phyloP scores from a whole-genome alignment of 768 basidiomycete genomes.

The Astraeus odoratus region DNA sequence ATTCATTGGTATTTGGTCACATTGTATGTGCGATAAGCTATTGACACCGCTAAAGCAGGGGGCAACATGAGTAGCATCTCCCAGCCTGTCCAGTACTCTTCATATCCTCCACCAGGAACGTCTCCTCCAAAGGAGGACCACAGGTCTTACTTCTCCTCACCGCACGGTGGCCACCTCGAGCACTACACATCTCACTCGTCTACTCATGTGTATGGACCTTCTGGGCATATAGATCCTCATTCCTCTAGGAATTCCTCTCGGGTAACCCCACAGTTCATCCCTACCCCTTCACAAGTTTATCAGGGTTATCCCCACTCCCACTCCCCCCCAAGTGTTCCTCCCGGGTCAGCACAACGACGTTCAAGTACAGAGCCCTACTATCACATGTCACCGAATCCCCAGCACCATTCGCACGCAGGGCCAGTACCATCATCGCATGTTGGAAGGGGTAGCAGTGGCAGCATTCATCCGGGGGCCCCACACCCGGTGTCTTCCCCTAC shows the following conservation, averaged over 20 bases:
- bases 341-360: conserved; percentile 13
- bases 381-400: conserved; percentile 34
- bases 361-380: conserved; percentile 33
- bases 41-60: conserved; percentile 17
- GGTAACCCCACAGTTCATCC: conserved; percentile 34
- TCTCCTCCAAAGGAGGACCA: conserved; percentile 13
- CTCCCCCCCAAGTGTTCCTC: conserved; percentile 20
- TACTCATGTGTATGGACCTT: conserved; percentile 8
- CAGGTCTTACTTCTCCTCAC: conserved; percentile 21
- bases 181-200: conserved; percentile 19
- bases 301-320: conserved; percentile 28
- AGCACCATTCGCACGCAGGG: conserved; percentile 19
- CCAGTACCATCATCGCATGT: conserved; percentile 11
- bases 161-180: conserved; percentile 13
- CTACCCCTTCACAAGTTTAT: conserved; percentile 41
- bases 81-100: conserved; percentile 14
- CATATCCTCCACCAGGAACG: conserved; percentile 14
- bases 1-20: conserved; percentile 14
- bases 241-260: conserved; percentile 13
- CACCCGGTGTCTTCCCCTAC: conserved; percentile 12
- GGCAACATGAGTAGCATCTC: conserved; percentile 11
- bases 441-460: conserved; percentile 10
- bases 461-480: neutral
- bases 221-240: conserved; percentile 12
- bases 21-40: neutral